Conservation (phyloP, 495 filamentous ascomycete species). For the Xylaria acuta region DNA sequence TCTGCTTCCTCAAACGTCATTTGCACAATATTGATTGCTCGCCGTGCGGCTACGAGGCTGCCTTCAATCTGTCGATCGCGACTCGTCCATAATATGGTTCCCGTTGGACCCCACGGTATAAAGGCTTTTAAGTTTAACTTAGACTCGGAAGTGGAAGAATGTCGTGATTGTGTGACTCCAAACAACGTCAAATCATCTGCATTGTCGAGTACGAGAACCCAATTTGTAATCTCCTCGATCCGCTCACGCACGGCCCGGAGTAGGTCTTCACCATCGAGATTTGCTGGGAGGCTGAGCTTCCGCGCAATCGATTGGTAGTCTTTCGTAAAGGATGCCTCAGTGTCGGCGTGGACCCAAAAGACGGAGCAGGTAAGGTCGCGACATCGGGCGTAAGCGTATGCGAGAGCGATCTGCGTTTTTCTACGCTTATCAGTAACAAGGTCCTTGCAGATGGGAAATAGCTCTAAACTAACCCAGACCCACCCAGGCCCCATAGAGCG, state of each 20-base stretch:
- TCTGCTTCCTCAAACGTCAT: slow-evolving; percentile 24
- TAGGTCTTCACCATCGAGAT: slow-evolving; percentile 28
- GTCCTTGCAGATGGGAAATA: neutral
- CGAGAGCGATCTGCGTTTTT: slow-evolving; percentile 39
- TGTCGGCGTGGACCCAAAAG: slow-evolving; percentile 45
- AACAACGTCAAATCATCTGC: slow-evolving; percentile 43
- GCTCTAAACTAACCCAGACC: slow-evolving; percentile 30
- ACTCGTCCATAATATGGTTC: slow-evolving; percentile 43
- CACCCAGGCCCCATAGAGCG: slow-evolving; percentile 32
- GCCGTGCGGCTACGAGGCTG: slow-evolving; percentile 22
- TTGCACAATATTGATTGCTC: slow-evolving; percentile 24
- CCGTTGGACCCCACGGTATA: slow-evolving; percentile 31
- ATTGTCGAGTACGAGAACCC: slow-evolving; percentile 49
- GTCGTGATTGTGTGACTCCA: slow-evolving; percentile 17
- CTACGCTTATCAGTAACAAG: slow-evolving; percentile 23
- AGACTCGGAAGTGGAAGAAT: slow-evolving; percentile 19
- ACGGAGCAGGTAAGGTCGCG: slow-evolving; percentile 35
- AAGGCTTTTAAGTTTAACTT: slow-evolving; percentile 5
- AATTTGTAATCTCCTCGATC: slow-evolving; percentile 32
- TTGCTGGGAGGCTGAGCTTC: slow-evolving; percentile 28
- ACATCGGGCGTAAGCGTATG: slow-evolving; percentile 39
- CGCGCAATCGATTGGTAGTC: slow-evolving; percentile 39
- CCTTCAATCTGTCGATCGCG: slow-evolving; percentile 34
- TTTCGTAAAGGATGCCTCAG: slow-evolving; percentile 36
- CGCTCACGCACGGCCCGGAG: slow-evolving; percentile 20